Conservation (phyloP, 2,329 filamentous ascomycete genomes). For the Cercospora sp. region DNA sequence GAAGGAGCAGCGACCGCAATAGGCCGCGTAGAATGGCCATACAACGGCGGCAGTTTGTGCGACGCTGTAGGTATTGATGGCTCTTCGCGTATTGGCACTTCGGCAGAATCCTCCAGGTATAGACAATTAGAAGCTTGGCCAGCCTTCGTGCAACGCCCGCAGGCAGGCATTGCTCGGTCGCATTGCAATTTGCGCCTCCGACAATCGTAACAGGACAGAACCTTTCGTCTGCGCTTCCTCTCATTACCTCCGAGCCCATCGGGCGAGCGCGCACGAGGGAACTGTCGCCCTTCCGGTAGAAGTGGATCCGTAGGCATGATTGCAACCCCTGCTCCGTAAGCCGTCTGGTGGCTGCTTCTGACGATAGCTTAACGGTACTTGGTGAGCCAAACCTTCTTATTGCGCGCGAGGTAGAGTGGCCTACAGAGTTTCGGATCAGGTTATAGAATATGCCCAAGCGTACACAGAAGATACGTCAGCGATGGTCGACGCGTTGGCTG, state of each 20-base stretch:
- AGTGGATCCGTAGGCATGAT: slow-evolving; percentile 27
- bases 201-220: slow-evolving; percentile 50
- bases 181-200: slow-evolving; percentile 51
- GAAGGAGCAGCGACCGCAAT: slow-evolving; percentile 20
- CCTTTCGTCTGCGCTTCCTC: slow-evolving; percentile 49
- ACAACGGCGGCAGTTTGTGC: slow-evolving; percentile 29
- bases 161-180: slow-evolving; percentile 48
- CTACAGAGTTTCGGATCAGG: not conserved
- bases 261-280: slow-evolving; percentile 25
- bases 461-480: not conserved
- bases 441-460: not conserved
- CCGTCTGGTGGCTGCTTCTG: not conserved
- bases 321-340: not conserved
- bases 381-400: not conserved
- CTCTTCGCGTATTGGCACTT: slow-evolving; percentile 32
- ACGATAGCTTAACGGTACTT: not conserved
- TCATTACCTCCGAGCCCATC: slow-evolving; percentile 32
- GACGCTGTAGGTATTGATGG: slow-evolving; percentile 9
- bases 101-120: slow-evolving; percentile 40
- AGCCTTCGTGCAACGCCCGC: slow-evolving; percentile 47
- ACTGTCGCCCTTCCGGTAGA: slow-evolving; percentile 25
- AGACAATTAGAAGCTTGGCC: slow-evolving; percentile 46
- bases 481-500: not conserved
- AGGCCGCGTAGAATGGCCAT: slow-evolving; percentile 33
- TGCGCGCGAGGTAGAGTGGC: not conserved